Evolutionary conservation across 768 basidiomycete species (phyloP), one percentile per base, ranked within the genome.

Genomic region (Xerocomellus chrysenteron): DNA sequence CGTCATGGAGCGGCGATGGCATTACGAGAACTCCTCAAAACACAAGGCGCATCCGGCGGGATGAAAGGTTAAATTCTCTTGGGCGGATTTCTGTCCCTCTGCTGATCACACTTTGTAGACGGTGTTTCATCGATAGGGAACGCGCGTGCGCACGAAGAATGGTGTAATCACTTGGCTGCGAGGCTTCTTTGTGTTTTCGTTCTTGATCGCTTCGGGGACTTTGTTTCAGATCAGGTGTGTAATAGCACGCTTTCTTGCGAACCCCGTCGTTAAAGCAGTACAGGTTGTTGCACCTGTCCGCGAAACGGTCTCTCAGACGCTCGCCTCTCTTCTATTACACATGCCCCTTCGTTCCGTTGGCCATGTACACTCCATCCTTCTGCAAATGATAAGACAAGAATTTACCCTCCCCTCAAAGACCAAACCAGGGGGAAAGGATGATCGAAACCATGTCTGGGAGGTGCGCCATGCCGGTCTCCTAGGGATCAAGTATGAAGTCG

Each of bases 401-500:
- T 91, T 91, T 69, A 73, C 77, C 1, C 70, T 82, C 37, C 75
- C 78, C 19, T 56, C 74, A 21, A 76, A 71, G 56, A 62, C 67
- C 36, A 66, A 63, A 44, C 56, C 63, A 41, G 65, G 71, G 50
- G 73, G 69, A 47, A 71, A 60, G 76, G 69, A 66, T 47, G 76
- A 62, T 75, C 74, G 62, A 44, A 73, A 68, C 52, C 92, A 95
- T 71, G 82, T 94, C 8, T 99, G 97, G 97, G 93, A 98, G 73
- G 89, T 99, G 48, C 82, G 96, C 52, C 97, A 99, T 76, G 95
- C 97, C n/a, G 97, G 97, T 30, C 75, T 99, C 56, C 81, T 98
- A 10, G 97, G 97, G 1, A 86, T 99, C 71, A 98, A 98, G 77
- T 98, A 98, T 70, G 92, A 98, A 71, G 94, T 98, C 37, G 97